Conservation (phyloP, 371 early-diverging fungal species). For the Mortierella sp. region DNA sequence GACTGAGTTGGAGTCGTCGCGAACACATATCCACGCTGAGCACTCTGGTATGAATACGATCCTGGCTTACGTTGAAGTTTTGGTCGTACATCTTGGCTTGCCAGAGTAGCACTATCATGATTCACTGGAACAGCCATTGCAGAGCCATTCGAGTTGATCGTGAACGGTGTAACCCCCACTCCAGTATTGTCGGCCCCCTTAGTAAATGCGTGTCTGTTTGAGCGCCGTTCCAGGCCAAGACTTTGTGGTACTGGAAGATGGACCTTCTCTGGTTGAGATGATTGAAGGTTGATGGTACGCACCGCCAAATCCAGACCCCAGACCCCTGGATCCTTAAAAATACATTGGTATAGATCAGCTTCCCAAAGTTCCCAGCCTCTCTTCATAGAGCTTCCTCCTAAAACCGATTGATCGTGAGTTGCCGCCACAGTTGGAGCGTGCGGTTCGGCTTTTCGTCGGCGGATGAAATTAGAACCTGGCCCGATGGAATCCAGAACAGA, state of each 20-base stretch:
- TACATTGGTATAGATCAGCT: conserved; percentile 53
- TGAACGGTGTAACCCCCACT: not conserved
- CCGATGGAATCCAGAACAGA: conserved; percentile 25
- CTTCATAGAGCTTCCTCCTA: conserved; percentile 13
- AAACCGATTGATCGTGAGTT: not conserved
- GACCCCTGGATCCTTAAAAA: conserved; percentile 48
- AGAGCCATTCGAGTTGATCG: conserved; percentile 38
- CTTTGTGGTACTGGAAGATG: not conserved
- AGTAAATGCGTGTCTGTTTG: not conserved
- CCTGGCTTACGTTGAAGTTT: conserved; percentile 36
- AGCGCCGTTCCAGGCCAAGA: not conserved
- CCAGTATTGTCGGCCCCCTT: not conserved
- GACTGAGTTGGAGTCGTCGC: not conserved
- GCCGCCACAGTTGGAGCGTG: not conserved
- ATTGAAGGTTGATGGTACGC: conserved; percentile 39
- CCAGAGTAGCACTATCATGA: not conserved
- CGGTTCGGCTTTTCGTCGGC: conserved; percentile 33
- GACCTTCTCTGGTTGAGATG: not conserved
- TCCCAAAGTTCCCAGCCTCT: conserved; percentile 57
- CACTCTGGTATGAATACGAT: conserved; percentile 19
- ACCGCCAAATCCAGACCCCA: conserved; percentile 45
- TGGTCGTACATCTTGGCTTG: conserved; percentile 9
- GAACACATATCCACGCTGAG: conserved; percentile 28
- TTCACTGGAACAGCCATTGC: conserved; percentile 22
- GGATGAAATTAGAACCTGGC: not conserved